Evolutionary conservation across 345 rosid species (phyloP).

Genomic region (Euphorbia pulcherrima): DNA sequence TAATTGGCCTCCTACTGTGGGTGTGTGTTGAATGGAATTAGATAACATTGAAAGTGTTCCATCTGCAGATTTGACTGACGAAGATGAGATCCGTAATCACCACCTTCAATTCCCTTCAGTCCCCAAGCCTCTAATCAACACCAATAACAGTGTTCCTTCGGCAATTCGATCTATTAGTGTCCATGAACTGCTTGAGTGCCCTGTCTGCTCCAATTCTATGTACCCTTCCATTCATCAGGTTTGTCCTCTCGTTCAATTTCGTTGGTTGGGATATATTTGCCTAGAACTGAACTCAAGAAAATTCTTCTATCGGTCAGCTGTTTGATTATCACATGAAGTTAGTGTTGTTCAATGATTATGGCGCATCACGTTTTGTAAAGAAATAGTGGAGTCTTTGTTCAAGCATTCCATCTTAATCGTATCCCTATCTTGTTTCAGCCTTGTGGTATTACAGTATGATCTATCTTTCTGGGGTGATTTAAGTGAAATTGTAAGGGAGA

Average conservation of each 20-base stretch:
- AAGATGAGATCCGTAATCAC: conserved; percentile 30
- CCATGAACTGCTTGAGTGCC: conserved; percentile 94
- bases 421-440: background rate
- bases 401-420: background rate
- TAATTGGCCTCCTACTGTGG: background rate
- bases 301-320: background rate
- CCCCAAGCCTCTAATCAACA: conserved; percentile 23
- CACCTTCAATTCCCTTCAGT: conserved; percentile 24
- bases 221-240: conserved; percentile 99
- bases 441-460: background rate
- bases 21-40: conserved; percentile 27
- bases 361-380: background rate
- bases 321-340: background rate
- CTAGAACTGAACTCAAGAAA: background rate
- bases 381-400: background rate
- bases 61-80: conserved; percentile 24
- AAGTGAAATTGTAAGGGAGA: background rate
- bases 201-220: conserved; percentile 98
- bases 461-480: background rate
- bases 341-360: background rate
- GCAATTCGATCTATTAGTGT: conserved; percentile 72
- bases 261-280: background rate
- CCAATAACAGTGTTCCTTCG: conserved; percentile 11
- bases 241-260: background rate
- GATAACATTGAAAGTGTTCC: conserved; percentile 28